A percentile compares a stretch with the other conserved stretches of the same genome.
These are phyloP conservation scores for Trametes elegans DNA, from an alignment of 768 basidiomycete genomes.

Conservation along the genomic window DNA sequence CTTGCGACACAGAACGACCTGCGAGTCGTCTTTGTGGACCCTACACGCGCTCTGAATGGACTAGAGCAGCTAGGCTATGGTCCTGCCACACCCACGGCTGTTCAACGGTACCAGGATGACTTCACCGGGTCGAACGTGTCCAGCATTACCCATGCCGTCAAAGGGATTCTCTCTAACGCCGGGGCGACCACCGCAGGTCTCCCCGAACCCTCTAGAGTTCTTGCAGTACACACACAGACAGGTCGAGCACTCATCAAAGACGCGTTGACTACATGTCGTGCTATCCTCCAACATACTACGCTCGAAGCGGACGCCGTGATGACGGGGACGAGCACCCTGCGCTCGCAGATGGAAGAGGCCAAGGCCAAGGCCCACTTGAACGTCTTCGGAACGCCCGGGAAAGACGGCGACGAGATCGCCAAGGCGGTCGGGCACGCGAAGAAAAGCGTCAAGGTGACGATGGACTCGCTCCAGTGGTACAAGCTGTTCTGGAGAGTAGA, in stretches of 20 bases:
- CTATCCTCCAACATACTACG: slow-evolving; percentile 12
- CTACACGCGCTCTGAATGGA: slow-evolving; percentile 55
- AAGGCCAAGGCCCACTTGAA: slow-evolving; percentile 21
- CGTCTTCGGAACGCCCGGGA: slow-evolving; percentile 22
- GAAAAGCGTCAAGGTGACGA: slow-evolving; percentile 30
- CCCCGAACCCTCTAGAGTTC: background rate
- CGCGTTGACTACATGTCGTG: slow-evolving; percentile 17
- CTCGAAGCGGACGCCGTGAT: slow-evolving; percentile 20
- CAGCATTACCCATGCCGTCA: slow-evolving; percentile 41
- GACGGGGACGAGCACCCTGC: slow-evolving; percentile 12
- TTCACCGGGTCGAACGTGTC: slow-evolving; percentile 60
- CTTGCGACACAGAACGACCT: slow-evolving; percentile 29
- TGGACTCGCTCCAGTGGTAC: slow-evolving; percentile 40
- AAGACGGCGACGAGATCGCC: slow-evolving; percentile 21
- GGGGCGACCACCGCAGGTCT: background rate
- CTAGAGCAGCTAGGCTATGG: slow-evolving; percentile 46
- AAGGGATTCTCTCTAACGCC: slow-evolving; percentile 1
- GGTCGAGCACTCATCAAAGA: slow-evolving; percentile 23
- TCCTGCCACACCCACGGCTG: slow-evolving; percentile 43
- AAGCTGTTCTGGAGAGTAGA: slow-evolving; percentile 40
- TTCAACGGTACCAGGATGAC: slow-evolving; percentile 66
- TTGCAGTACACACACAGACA: slow-evolving; percentile 20
- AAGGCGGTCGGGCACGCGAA: slow-evolving; percentile 29
- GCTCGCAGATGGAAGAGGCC: slow-evolving; percentile 24
- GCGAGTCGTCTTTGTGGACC: slow-evolving; percentile 52